A percentile compares a stretch with the other conserved stretches of the same genome.
These are phyloP conservation scores for Wallacemonas sp. DNA, from an alignment of 208 protist species.

Conservation along the genomic window DNA sequence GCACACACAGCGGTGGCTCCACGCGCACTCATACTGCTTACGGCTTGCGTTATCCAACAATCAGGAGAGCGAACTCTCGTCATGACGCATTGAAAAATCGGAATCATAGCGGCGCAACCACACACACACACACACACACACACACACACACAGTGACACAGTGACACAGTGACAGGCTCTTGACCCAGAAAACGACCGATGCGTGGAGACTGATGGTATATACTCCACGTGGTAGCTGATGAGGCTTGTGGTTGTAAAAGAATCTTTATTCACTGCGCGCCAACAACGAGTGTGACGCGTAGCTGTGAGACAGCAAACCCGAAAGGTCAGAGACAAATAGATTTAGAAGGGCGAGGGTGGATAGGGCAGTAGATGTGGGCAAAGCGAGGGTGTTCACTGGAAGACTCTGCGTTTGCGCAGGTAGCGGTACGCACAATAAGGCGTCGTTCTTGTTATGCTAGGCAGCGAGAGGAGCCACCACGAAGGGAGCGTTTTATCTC, in stretches of 20 bases:
- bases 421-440: too few relatives aligned
- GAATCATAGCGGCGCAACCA: conserved; percentile 30
- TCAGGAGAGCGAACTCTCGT: conserved; percentile 28
- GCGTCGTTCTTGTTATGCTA: too few relatives aligned
- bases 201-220: conserved; percentile 36
- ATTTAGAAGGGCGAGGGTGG: too few relatives aligned
- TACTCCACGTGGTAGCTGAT: conserved; percentile 47
- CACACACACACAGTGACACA: conserved; percentile 2
- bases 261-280: not conserved
- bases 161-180: conserved; percentile 13
- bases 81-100: conserved; percentile 43
- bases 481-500: too few relatives aligned
- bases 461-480: too few relatives aligned
- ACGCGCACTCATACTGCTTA: conserved; percentile 41
- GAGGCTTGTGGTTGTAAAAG: conserved; percentile 12
- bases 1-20: conserved; percentile 1
- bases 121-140: conserved; percentile 6
- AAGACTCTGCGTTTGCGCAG: too few relatives aligned
- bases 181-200: conserved; percentile 44
- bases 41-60: conserved; percentile 52
- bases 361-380: too few relatives aligned
- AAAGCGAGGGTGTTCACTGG: too few relatives aligned
- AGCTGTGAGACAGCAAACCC: too few relatives aligned
- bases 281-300: too few relatives aligned
- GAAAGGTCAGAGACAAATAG: too few relatives aligned